These are phyloP conservation scores for Stenocarpella maydis DNA, from an alignment of 2,329 filamentous ascomycete genomes.

Conservation along the genomic window DNA sequence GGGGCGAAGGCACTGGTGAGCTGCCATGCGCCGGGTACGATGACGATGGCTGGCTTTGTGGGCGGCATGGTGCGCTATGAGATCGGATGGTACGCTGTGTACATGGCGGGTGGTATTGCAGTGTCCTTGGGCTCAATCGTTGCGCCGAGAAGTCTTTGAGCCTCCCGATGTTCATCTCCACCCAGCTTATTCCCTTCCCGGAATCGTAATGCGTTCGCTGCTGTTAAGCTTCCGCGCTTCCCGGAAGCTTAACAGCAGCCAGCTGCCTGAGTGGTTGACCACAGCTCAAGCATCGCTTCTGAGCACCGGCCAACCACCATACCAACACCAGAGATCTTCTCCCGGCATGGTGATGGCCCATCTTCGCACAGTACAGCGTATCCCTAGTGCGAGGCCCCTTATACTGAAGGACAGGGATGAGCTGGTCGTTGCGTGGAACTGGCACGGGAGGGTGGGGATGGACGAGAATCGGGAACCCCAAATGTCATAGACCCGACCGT, in stretches of 20 bases:
- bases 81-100: background rate
- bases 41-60: constrained; percentile 25
- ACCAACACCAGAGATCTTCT: background rate
- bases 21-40: constrained; percentile 31
- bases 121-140: background rate
- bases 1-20: constrained; percentile 4
- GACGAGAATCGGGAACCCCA: background rate
- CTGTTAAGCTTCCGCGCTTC: background rate
- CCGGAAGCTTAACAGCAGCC: constrained; percentile 4
- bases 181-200: background rate
- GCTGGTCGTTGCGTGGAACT: background rate
- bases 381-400: background rate
- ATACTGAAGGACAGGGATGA: constrained; percentile 1
- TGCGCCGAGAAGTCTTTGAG: background rate
- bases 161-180: background rate
- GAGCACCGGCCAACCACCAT: background rate
- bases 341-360: background rate
- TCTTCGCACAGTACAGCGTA: background rate
- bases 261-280: background rate
- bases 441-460: background rate
- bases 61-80: background rate
- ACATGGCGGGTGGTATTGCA: background rate
- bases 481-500: background rate
- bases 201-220: background rate
- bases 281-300: background rate